These are phyloP conservation scores for Planoprotostelium fungivorum DNA, from an alignment of 78 protist genomes.

Conservation along the genomic window DNA sequence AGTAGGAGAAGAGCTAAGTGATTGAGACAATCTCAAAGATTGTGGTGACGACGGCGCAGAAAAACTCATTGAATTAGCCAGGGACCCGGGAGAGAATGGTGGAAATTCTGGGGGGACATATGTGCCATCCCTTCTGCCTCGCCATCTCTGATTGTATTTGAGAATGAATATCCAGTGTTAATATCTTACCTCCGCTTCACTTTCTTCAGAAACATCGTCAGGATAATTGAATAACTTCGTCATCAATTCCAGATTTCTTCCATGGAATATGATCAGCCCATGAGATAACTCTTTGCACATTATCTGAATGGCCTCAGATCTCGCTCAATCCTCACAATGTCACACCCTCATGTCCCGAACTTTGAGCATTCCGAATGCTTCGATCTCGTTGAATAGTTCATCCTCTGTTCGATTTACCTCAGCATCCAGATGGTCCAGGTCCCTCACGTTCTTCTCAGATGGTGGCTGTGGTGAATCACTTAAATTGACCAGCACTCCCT, in stretches of 20 bases:
- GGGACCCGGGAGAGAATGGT: neutral
- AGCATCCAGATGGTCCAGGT: neutral
- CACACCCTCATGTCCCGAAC: neutral
- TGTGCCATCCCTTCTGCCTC: neutral
- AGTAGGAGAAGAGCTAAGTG: neutral
- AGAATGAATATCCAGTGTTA: too few species aligned
- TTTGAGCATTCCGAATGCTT: neutral
- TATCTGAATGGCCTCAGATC: neutral
- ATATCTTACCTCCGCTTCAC: neutral
- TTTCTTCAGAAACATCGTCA: neutral
- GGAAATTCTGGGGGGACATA: neutral
- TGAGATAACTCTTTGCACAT: neutral
- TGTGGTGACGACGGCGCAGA: neutral
- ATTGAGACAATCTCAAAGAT: neutral
- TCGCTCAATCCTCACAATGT: neutral
- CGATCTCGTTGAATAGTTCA: neutral
- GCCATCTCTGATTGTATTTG: neutral
- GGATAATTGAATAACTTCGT: neutral
- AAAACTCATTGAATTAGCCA: neutral
- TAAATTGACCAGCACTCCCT: neutral
- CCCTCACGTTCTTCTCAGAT: neutral
- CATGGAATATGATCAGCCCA: neutral
- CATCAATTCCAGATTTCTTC: neutral
- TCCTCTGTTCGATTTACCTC: neutral
- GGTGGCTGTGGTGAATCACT: neutral